phyloP scores from a whole-genome alignment of 2,329 filamentous ascomycete species.

The Pseudopithomyces maydicus region DNA sequence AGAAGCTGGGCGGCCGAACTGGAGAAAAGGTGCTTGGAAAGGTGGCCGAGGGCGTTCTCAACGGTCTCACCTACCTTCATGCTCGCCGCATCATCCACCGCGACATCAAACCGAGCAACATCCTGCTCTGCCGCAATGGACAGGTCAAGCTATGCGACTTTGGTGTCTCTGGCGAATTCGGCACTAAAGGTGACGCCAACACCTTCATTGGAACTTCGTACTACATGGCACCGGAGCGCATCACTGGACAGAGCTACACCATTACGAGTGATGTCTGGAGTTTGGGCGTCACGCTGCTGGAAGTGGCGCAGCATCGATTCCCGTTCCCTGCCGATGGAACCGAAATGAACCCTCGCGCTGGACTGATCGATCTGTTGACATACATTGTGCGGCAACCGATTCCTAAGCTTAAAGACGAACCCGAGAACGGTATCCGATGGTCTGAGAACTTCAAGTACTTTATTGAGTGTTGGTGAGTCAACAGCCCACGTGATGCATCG shows the following conservation, averaged over 20 bases:
- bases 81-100: conserved; percentile 96
- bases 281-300: conserved; percentile 92
- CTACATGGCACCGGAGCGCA: conserved; percentile 98
- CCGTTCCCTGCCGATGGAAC: conserved; percentile 97
- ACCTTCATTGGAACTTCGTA: conserved; percentile 99
- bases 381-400: conserved; percentile 97
- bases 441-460: conserved; percentile 99
- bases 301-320: conserved; percentile 98
- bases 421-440: conserved; percentile 87
- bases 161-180: conserved; percentile 95
- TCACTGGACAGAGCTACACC: conserved; percentile 96
- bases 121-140: conserved; percentile 82
- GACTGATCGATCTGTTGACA: conserved; percentile 91
- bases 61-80: conserved; percentile 93
- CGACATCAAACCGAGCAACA: conserved; percentile 98
- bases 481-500: neutral
- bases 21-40: conserved; percentile 98
- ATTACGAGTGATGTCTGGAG: conserved; percentile 99
- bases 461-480: conserved; percentile 94
- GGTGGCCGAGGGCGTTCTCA: conserved; percentile 91
- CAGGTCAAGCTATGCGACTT: conserved; percentile 99
- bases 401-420: conserved; percentile 94
- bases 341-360: conserved; percentile 90
- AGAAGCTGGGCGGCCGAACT: conserved; percentile 89
- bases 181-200: conserved; percentile 97